Evolutionary conservation across 768 basidiomycete genomes (phyloP), one percentile per base, ranked within the genome.

Genomic region (Lentinula sp.): DNA sequence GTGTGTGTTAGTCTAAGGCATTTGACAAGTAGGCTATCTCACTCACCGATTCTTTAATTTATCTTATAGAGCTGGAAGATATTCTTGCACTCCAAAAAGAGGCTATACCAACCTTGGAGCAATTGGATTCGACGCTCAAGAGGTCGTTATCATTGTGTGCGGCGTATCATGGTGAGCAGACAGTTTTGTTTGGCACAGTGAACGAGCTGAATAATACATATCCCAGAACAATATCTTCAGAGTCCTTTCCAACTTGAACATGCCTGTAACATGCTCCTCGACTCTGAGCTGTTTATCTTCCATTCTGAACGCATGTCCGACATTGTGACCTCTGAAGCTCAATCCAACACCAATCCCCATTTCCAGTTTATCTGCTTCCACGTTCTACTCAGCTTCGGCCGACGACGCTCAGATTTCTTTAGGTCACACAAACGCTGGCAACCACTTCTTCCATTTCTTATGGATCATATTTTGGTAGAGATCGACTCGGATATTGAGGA

Each of bases 261-360:
- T 70, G 93, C 93, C 10, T 89, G 89, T 65, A 76, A 81, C 43
- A 73, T 89, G 34, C 75, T 98, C 11, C 76, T 95, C 45, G 83
- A 86, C 58, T 94, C 92, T 0, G 94, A 95, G 68, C 80, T 98
- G 43, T 97, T 98, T 67, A 73, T 82, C 2, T 95, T 91, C 68
- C 94, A 98, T 71, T 94, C 92, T 3, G 94, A 95, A 69, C 79
- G 96, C 37, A 95, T 95, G 91, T 84, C 87, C 59, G 89, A 93
- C 65, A 81, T 90, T 45, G 76, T 94, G 52, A 76, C 89, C 40
- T 80, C 86, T 52, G 86, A 92, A 66, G 83, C 83, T 11, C 80
- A 82, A 69, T 66, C 93, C 90, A 88, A 83, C 70, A 93, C 93
- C 34, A 84, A 96, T 70, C 95, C 94, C 1, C 93, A 95, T 66